Percentiles rank a stretch among this genome's conserved stretches.
Evolutionary conservation across 495 filamentous ascomycete species (phyloP).

Genomic region (Aspergillus nidulans): DNA sequence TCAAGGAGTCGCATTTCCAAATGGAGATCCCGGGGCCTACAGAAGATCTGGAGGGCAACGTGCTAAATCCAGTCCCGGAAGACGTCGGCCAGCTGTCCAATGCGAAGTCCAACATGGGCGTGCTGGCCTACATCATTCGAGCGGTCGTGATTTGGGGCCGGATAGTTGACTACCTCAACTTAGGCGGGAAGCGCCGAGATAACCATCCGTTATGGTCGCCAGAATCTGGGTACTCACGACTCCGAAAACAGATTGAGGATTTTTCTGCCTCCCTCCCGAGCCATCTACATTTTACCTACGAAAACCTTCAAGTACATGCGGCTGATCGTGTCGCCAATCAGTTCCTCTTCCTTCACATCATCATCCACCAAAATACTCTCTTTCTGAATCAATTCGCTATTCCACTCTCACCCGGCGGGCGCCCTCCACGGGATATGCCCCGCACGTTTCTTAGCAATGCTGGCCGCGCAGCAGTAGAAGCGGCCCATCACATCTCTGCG

Average conservation of each 20-base stretch:
- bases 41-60: constrained; percentile 72
- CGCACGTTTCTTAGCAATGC: constrained; percentile 74
- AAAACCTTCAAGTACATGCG: constrained; percentile 82
- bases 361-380: constrained; percentile 80
- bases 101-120: constrained; percentile 84
- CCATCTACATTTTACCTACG: constrained; percentile 63
- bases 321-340: constrained; percentile 83
- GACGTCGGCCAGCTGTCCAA: constrained; percentile 62
- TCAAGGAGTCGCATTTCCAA: constrained; percentile 84
- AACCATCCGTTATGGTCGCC: constrained; percentile 73
- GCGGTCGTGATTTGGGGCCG: constrained; percentile 84
- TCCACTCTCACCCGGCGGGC: constrained; percentile 61
- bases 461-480: constrained; percentile 70
- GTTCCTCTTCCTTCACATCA: constrained; percentile 90
- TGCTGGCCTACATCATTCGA: constrained; percentile 86
- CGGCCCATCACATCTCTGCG: constrained; percentile 85
- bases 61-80: constrained; percentile 59
- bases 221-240: constrained; percentile 66
- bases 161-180: constrained; percentile 84
- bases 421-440: constrained; percentile 70
- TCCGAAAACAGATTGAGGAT: constrained; percentile 66
- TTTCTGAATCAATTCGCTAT: constrained; percentile 89
- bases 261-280: constrained; percentile 68
- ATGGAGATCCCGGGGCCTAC: constrained; percentile 88
- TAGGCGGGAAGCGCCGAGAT: constrained; percentile 83